phyloP scores from a whole-genome alignment of 371 early-diverging fungal species.

The Mortierella sp. region DNA sequence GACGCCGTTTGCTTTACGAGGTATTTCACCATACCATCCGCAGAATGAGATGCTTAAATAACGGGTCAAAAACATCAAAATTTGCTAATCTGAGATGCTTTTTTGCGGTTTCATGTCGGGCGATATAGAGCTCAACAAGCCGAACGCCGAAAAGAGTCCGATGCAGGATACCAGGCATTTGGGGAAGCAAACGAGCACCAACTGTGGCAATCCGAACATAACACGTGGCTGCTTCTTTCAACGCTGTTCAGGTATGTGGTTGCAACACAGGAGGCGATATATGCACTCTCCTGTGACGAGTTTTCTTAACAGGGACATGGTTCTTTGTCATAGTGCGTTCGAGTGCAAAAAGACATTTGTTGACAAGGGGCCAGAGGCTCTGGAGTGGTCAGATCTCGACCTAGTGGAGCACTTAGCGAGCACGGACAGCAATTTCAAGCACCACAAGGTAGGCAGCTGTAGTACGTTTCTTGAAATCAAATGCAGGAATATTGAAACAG shows the following conservation, averaged over 20 bases:
- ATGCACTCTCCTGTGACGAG: too few species aligned
- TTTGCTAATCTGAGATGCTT: too few species aligned
- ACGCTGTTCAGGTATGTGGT: constrained; percentile 30
- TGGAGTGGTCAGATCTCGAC: constrained; percentile 43
- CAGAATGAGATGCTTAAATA: too few species aligned
- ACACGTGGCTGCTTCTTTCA: constrained; percentile 41
- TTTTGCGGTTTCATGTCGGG: too few species aligned
- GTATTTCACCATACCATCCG: constrained; percentile 2
- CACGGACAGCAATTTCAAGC: constrained; percentile 30
- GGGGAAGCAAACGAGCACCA: constrained; percentile 30
- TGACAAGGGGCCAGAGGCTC: constrained; percentile 29
- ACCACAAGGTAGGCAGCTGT: constrained; percentile 22
- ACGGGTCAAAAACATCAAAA: too few species aligned
- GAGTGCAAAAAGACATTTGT: constrained; percentile 14
- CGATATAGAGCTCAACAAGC: constrained; percentile 28
- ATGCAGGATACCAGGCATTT: constrained; percentile 24
- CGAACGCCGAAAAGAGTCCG: constrained; percentile 35
- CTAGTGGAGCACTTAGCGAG: constrained; percentile 36
- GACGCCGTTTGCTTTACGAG: constrained; percentile 32
- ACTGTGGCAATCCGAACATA: constrained; percentile 45
- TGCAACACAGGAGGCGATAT: too few species aligned
- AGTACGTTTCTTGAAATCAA: not conserved
- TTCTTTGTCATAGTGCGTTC: constrained; percentile 17
- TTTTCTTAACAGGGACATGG: not conserved
- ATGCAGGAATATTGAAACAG: not conserved